Percentiles rank a stretch among this genome's conserved stretches.
phyloP scores from a whole-genome alignment of 345 rosid species.

The Reutealis trisperma region DNA sequence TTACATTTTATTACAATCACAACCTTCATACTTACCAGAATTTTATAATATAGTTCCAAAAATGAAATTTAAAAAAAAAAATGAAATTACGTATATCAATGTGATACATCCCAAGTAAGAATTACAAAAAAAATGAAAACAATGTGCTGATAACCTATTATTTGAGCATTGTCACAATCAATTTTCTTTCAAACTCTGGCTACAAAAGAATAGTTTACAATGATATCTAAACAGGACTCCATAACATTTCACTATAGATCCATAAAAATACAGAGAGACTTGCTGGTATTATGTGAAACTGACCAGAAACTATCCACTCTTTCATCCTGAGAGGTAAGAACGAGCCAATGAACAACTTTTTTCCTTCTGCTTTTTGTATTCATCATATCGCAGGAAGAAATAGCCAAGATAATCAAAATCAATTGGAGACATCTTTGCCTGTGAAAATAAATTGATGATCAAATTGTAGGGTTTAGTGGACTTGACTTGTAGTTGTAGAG shows the following conservation, averaged over 20 bases:
- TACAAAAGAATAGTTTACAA: no score
- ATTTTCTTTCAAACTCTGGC: no score
- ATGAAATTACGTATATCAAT: no score
- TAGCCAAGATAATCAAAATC: conserved; percentile 80
- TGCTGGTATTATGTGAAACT: not conserved
- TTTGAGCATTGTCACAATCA: no score
- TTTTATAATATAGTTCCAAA: no score
- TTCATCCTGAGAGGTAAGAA: conserved; percentile 38
- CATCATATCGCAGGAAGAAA: conserved; percentile 84
- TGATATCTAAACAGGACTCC: no score
- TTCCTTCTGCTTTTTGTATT: conserved; percentile 80
- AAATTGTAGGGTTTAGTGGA: not conserved
- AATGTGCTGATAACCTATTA: no score
- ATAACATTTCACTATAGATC: not conserved
- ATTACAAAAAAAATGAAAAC: no score
- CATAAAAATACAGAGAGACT: not conserved
- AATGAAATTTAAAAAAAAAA: no score
- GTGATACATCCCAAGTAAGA: no score
- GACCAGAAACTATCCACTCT: conserved; percentile 12
- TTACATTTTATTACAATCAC: no score
- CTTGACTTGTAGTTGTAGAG: not conserved
- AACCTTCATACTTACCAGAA: no score
- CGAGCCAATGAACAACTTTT: conserved; percentile 51
- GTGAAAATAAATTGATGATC: conserved; percentile 8
- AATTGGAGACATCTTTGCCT: conserved; percentile 96